Conservation (phyloP, 306 rosid species). For the Begonia peltatifolia region DNA sequence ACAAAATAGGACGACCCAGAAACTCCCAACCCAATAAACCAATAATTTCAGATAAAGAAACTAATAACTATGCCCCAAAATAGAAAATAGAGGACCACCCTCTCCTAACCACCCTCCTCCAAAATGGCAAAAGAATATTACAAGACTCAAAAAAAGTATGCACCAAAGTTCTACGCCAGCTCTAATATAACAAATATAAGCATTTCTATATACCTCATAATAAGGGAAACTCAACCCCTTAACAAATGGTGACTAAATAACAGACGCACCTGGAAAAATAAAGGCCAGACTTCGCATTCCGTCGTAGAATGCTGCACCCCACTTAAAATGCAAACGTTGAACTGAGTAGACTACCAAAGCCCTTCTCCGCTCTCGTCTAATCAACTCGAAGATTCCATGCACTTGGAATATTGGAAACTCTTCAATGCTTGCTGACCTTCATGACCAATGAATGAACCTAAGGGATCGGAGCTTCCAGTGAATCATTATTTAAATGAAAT, state of each 20-base stretch:
- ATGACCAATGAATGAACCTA: constrained; percentile 30
- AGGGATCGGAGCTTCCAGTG: constrained; percentile 22
- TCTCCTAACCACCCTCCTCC: background rate
- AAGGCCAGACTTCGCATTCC: constrained; percentile 8
- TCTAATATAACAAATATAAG: background rate
- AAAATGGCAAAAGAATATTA: background rate
- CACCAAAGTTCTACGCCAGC: background rate
- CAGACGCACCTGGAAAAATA: constrained; percentile 4
- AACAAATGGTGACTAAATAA: constrained; percentile 5
- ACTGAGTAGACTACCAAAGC: constrained; percentile 18
- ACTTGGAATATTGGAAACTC: constrained; percentile 29
- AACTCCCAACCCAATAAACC: background rate
- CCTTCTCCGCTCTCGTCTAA: constrained; percentile 18
- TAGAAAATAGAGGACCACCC: no score
- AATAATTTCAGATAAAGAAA: no score
- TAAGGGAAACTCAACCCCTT: background rate
- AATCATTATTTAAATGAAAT: constrained; percentile 24
- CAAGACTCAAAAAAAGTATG: background rate
- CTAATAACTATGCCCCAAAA: no score
- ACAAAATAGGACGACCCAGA: background rate
- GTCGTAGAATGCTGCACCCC: constrained; percentile 7
- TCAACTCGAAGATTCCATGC: constrained; percentile 20
- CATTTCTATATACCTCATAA: background rate
- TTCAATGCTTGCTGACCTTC: constrained; percentile 15
- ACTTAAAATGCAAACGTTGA: constrained; percentile 1